Evolutionary conservation across 2,329 filamentous ascomycete species (phyloP), one percentile per base, ranked within the genome.

Genomic region (Teratosphaeria zuluensis): DNA sequence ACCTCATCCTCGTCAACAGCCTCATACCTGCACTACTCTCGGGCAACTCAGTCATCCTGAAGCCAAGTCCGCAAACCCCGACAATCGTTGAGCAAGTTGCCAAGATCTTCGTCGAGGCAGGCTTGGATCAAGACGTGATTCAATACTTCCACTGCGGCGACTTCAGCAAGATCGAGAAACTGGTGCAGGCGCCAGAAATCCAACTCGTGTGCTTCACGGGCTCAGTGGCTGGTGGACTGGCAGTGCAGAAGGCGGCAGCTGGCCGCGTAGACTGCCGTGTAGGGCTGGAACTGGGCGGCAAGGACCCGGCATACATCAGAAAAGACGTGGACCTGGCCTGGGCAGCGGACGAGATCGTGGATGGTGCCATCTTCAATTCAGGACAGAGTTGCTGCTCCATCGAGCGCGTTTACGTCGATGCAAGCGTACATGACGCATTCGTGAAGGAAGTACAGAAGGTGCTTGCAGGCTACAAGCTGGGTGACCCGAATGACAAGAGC

Each of bases 331-430:
- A 97, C 71, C 75, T 95, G 54, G 84, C 84, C 54, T 96, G 92
- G 92, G 92, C 88, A 0, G 92, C 92, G 0, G 91, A 89, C 65
- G 91, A 96, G 75, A 94, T 97, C 68, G 90, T 97, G 14, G 92
- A 97, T 67, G 92, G 92, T 21, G 87, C 91, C n/a, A 80, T 97
- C 59, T 97, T 97, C 81, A 97, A 97, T 77, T 96, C 92, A 56
- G 92, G 92, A n/a, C 92, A 97, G 78, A 95, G 90, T 72, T 97
- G 92, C 79, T 97, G 92, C 75, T 89, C 90, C 28, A 80, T 97
- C 57, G 92, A 97, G 77, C 82, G 92, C 35, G 84, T 97, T 21
- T 97, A 97, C 69, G 92, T 97, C 4, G 85, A 94, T 68, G 87
- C 89, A 69, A 85, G 83, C 66, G 84, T 97, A 55, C 85, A 96